Conservation (phyloP, 805 yeast species). For the Teunomyces aglyptinius region DNA sequence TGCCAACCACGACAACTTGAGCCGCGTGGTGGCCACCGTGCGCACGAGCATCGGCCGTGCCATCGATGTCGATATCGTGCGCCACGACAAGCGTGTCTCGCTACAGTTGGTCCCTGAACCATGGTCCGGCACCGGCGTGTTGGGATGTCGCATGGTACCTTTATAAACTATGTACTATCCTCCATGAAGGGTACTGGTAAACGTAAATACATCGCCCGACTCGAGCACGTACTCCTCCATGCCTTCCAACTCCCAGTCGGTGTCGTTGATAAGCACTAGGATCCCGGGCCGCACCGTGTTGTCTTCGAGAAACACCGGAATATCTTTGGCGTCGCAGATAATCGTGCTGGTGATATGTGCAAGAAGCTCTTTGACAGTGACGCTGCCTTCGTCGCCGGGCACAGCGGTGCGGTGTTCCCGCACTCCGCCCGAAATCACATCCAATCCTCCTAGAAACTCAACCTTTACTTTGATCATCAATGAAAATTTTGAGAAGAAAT, state of each 20-base stretch:
- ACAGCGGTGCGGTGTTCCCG: conserved; percentile 50
- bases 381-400: conserved; percentile 43
- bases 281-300: conserved; percentile 89
- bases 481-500: neutral
- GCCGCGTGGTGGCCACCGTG: conserved; percentile 45
- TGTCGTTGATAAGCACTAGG: conserved; percentile 84
- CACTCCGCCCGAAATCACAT: conserved; percentile 64
- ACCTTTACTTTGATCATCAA: conserved; percentile 34
- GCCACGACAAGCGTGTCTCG: conserved; percentile 24
- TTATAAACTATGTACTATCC: conserved; percentile 51
- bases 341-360: conserved; percentile 51
- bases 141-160: conserved; percentile 62
- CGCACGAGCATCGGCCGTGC: conserved; percentile 30
- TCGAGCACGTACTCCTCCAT: conserved; percentile 79
- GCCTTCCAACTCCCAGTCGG: conserved; percentile 96
- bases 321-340: conserved; percentile 59
- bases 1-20: conserved; percentile 52
- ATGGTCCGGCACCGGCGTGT: conserved; percentile 68
- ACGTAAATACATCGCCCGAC: conserved; percentile 73
- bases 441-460: conserved; percentile 73
- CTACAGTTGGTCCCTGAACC: conserved; percentile 43
- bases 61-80: conserved; percentile 26
- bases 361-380: conserved; percentile 52
- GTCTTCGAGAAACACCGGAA: conserved; percentile 76
- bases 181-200: conserved; percentile 93